phyloP scores from a whole-genome alignment of 1,284 basidiomycete genomes.

The Anthracocystis setariae region DNA sequence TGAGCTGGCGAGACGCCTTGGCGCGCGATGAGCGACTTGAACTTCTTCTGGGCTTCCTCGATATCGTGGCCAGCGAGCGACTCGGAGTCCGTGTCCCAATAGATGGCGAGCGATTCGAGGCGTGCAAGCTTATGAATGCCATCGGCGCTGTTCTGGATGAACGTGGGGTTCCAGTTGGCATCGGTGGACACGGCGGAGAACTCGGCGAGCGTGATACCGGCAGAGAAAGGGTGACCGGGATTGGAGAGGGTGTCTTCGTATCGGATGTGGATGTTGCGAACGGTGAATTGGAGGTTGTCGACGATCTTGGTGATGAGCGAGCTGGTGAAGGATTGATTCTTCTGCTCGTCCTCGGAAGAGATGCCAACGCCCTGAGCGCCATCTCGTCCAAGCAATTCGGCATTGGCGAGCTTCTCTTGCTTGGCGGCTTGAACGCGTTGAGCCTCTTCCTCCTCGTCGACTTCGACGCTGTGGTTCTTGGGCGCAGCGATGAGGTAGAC shows the following conservation, averaged over 20 bases:
- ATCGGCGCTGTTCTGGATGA: slow-evolving; percentile 88
- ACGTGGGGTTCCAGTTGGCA: slow-evolving; percentile 89
- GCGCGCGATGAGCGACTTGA: slow-evolving; percentile 75
- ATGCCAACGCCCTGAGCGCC: slow-evolving; percentile 34
- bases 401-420: slow-evolving; percentile 85
- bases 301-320: slow-evolving; percentile 90
- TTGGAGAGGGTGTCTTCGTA: slow-evolving; percentile 96
- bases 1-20: slow-evolving; percentile 70
- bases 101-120: slow-evolving; percentile 86
- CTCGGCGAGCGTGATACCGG: slow-evolving; percentile 88
- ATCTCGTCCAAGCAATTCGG: slow-evolving; percentile 77
- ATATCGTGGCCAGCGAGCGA: slow-evolving; percentile 77
- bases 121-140: slow-evolving; percentile 93
- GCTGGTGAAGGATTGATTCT: slow-evolving; percentile 82
- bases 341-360: slow-evolving; percentile 74
- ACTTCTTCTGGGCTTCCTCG: slow-evolving; percentile 79
- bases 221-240: slow-evolving; percentile 95
- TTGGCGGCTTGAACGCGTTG: slow-evolving; percentile 84
- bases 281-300: slow-evolving; percentile 94
- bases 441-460: slow-evolving; percentile 87
- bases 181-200: slow-evolving; percentile 96
- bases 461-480: slow-evolving; percentile 75
- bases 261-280: slow-evolving; percentile 75
- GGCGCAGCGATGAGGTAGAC: slow-evolving; percentile 93
- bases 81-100: slow-evolving; percentile 92